Percentiles rank a stretch among this genome's conserved stretches.
phyloP scores from a whole-genome alignment of 2,329 filamentous ascomycete species.

The Alternaria postmessia region DNA sequence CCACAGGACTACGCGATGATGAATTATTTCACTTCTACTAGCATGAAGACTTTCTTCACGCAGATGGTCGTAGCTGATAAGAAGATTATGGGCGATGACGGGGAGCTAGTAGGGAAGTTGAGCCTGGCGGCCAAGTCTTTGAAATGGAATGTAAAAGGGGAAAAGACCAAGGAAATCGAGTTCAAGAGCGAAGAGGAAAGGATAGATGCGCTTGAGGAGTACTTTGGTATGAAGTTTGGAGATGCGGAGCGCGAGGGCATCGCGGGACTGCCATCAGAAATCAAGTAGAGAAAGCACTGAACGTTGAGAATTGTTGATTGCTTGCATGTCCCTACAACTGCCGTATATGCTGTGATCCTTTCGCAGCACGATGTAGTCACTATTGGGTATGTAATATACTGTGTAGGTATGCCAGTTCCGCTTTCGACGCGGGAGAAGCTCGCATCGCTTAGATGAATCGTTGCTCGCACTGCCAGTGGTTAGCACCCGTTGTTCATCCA shows the following conservation, averaged over 20 bases:
- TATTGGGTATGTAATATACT: background rate
- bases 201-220: constrained; percentile 53
- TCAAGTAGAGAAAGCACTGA: constrained; percentile 32
- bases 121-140: constrained; percentile 56
- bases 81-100: constrained; percentile 56
- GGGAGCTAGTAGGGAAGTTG: constrained; percentile 49
- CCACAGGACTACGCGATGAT: constrained; percentile 43
- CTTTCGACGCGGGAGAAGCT: background rate
- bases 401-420: background rate
- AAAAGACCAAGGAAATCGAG: constrained; percentile 51
- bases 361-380: background rate
- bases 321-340: constrained; percentile 23
- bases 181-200: constrained; percentile 56
- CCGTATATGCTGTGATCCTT: constrained; percentile 9
- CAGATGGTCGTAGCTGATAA: constrained; percentile 55
- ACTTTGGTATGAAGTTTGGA: constrained; percentile 55
- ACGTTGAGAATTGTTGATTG: constrained; percentile 21
- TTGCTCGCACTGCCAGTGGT: constrained; percentile 47
- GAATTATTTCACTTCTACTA: constrained; percentile 49
- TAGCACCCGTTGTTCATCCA: constrained; percentile 25
- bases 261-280: constrained; percentile 43
- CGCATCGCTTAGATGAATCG: constrained; percentile 43
- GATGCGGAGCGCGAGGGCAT: constrained; percentile 52
- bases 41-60: constrained; percentile 44
- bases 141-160: constrained; percentile 56